These are phyloP conservation scores for Lactuca sativa DNA, from an alignment of 129 eudicot species.

Conservation along the genomic window DNA sequence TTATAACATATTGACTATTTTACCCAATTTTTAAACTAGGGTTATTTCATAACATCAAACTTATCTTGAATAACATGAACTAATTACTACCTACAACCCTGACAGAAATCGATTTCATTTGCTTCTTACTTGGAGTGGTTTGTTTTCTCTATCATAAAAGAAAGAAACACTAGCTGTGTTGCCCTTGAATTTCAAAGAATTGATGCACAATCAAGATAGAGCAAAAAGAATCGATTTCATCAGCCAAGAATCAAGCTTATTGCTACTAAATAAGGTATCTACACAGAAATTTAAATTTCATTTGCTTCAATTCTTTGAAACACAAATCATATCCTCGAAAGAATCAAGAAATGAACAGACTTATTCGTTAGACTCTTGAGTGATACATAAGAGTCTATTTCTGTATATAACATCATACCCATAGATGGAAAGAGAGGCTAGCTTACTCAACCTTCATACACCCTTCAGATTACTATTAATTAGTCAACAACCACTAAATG, in stretches of 20 bases:
- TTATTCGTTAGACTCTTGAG: not conserved
- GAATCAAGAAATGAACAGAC: conserved; percentile 5
- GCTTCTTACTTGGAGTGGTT: not conserved
- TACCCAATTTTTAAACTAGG: not conserved
- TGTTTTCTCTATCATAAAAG: not conserved
- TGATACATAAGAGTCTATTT: not conserved
- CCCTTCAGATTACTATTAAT: conserved; percentile 8
- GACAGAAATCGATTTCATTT: not conserved
- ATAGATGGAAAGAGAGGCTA: conserved; percentile 8
- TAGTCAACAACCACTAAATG: conserved; percentile 5
- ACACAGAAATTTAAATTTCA: not conserved
- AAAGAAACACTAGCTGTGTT: not conserved
- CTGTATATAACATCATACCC: not conserved
- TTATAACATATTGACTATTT: not conserved
- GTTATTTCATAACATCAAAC: not conserved
- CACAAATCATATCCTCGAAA: conserved; percentile 5
- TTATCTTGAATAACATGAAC: not conserved
- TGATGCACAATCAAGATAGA: not conserved
- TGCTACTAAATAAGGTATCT: not conserved
- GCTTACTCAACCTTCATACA: conserved; percentile 5
- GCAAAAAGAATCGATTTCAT: conserved; percentile 9
- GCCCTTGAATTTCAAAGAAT: not conserved
- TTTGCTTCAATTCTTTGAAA: not conserved
- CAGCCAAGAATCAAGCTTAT: conserved; percentile 12
- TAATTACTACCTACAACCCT: conserved; percentile 11